phyloP scores from a whole-genome alignment of 2,329 filamentous ascomycete genomes.

The Mycogone perniciosa region DNA sequence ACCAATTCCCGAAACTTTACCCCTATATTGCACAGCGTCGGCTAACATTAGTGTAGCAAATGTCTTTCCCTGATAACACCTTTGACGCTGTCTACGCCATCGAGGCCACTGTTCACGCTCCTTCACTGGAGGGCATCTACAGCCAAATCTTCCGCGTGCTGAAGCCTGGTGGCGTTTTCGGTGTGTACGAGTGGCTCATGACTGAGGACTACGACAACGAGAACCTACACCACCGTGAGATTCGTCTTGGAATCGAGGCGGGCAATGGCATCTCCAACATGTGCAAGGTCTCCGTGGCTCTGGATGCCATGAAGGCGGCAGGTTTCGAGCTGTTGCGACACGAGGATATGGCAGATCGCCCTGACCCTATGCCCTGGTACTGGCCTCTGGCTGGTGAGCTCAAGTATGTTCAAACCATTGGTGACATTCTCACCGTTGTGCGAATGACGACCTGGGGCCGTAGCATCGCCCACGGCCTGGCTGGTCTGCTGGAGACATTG shows the following conservation, averaged over 20 bases:
- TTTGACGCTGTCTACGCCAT: conserved; percentile 95
- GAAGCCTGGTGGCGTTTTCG: conserved; percentile 90
- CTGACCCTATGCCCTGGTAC: conserved; percentile 11
- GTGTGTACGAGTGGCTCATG: conserved; percentile 97
- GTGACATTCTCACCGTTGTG: conserved; percentile 75
- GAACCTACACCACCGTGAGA: conserved; percentile 73
- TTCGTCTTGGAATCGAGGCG: conserved; percentile 84
- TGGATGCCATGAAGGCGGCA: conserved; percentile 73
- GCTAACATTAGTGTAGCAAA: conserved; percentile 43
- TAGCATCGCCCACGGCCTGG: conserved; percentile 65
- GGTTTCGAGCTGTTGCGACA: conserved; percentile 66
- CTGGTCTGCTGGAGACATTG: conserved; percentile 69
- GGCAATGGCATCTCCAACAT: conserved; percentile 94
- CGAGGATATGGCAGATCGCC: conserved; percentile 52
- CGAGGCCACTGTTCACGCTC: conserved; percentile 88
- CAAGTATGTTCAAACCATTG: conserved; percentile 71
- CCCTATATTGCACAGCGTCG: background rate
- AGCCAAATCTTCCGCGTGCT: conserved; percentile 83
- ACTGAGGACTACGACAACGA: conserved; percentile 87
- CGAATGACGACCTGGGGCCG: conserved; percentile 87
- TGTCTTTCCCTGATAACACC: conserved; percentile 79
- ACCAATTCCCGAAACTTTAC: background rate
- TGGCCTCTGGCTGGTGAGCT: conserved; percentile 44
- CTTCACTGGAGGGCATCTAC: conserved; percentile 80
- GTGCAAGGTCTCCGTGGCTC: conserved; percentile 72